Conservation (phyloP, 2,329 filamentous ascomycete species). For the Trichoderma atroviride region DNA sequence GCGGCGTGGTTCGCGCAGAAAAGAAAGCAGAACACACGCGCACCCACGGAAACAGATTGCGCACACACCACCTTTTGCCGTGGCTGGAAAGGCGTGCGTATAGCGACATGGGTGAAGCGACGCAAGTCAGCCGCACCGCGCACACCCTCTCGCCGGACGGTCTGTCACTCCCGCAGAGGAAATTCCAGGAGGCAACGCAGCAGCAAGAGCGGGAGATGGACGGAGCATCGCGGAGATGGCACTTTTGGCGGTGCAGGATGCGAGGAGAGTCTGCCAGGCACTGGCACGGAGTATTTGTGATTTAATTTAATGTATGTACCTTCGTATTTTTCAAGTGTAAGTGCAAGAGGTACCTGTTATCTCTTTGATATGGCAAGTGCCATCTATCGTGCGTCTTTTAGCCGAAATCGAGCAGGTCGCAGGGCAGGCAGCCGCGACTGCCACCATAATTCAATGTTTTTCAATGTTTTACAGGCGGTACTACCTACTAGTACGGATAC, state of each 20-base stretch:
- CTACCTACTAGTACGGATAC: background rate
- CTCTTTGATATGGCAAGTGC: background rate
- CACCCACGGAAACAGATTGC: slow-evolving; percentile 17
- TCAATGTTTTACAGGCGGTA: background rate
- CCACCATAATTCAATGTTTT: background rate
- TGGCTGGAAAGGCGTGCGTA: slow-evolving; percentile 21
- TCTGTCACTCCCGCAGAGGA: slow-evolving; percentile 16
- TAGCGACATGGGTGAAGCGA: slow-evolving; percentile 15
- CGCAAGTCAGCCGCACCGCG: slow-evolving; percentile 25
- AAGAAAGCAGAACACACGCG: slow-evolving; percentile 24
- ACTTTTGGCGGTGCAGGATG: background rate
- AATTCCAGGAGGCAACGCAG: slow-evolving; percentile 18
- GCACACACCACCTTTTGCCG: slow-evolving; percentile 21
- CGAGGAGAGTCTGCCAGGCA: background rate
- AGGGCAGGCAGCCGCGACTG: slow-evolving; percentile 5
- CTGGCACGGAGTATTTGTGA: background rate
- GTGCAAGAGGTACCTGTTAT: background rate
- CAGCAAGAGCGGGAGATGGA: slow-evolving; percentile 4
- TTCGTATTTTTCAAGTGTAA: background rate
- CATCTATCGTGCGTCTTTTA: slow-evolving; percentile 3
- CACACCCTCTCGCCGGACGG: slow-evolving; percentile 9
- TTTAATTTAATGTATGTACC: background rate
- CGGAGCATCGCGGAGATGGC: slow-evolving; percentile 13
- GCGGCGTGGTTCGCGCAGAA: slow-evolving; percentile 27
- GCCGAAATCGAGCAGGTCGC: slow-evolving; percentile 1